phyloP scores from a whole-genome alignment of 805 yeast species.

The Candida railenensis region DNA sequence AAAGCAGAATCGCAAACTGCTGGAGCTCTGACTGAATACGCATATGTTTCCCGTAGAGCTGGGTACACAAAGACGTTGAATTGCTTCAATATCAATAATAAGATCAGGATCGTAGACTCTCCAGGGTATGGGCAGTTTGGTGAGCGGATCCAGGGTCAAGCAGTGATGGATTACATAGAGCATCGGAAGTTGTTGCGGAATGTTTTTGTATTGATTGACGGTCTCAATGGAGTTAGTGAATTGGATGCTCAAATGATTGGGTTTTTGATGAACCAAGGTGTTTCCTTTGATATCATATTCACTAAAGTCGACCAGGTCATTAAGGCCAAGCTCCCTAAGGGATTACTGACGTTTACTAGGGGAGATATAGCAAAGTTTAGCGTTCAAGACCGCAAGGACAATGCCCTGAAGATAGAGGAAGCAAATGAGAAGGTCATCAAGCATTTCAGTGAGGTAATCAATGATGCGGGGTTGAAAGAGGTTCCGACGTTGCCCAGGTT shows the following conservation, averaged over 20 bases:
- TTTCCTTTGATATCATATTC: constrained; percentile 70
- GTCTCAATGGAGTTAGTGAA: constrained; percentile 55
- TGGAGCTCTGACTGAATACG: constrained; percentile 34
- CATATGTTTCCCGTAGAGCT: constrained; percentile 53
- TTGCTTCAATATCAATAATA: constrained; percentile 64
- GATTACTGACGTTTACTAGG: constrained; percentile 9
- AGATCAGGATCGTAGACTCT: constrained; percentile 70
- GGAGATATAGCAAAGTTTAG: constrained; percentile 2
- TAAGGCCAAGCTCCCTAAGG: constrained; percentile 14
- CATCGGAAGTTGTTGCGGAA: constrained; percentile 53
- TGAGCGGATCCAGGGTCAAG: constrained; percentile 62
- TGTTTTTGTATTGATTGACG: constrained; percentile 62
- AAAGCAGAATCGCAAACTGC: constrained; percentile 18
- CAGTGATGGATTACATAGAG: constrained; percentile 61
- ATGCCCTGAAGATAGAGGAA: constrained; percentile 10
- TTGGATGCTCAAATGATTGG: constrained; percentile 56
- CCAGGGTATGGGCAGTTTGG: constrained; percentile 91
- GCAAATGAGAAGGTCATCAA: constrained; percentile 25
- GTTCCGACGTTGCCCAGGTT: constrained; percentile 42
- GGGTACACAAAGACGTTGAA: constrained; percentile 67
- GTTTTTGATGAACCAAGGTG: constrained; percentile 51
- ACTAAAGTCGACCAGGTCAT: constrained; percentile 70
- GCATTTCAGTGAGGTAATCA: constrained; percentile 36
- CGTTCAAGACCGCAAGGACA: constrained; percentile 6
- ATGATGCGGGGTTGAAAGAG: constrained; percentile 29